Evolutionary conservation across 2,329 filamentous ascomycete genomes (phyloP).

Genomic region (Chrysosporium queenslandicum): DNA sequence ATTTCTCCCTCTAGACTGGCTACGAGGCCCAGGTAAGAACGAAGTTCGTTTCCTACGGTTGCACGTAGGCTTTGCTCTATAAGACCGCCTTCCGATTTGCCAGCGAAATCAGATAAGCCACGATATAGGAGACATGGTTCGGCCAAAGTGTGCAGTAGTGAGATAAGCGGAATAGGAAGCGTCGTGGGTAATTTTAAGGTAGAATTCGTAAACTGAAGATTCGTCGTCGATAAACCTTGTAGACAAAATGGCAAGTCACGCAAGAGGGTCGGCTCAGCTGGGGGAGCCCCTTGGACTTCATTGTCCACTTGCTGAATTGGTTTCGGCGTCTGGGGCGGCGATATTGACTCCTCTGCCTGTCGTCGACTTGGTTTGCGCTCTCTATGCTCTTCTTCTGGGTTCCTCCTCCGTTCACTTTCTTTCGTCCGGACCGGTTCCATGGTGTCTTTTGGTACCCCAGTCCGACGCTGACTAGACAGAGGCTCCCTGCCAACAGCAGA

Average conservation of each 20-base stretch:
- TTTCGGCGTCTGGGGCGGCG: slow-evolving; percentile 16
- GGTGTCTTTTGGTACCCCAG: neutral
- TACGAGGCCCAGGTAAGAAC: slow-evolving; percentile 80
- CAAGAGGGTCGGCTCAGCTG: slow-evolving; percentile 54
- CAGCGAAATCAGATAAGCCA: slow-evolving; percentile 68
- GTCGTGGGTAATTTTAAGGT: slow-evolving; percentile 66
- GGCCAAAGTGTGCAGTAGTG: slow-evolving; percentile 76
- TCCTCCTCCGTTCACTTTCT: slow-evolving; percentile 18
- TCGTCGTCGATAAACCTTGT: slow-evolving; percentile 80
- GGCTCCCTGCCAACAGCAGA: slow-evolving; percentile 29
- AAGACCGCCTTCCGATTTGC: slow-evolving; percentile 70
- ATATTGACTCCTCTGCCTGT: slow-evolving; percentile 9
- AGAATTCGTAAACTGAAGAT: slow-evolving; percentile 63
- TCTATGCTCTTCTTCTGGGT: slow-evolving; percentile 18
- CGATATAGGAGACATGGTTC: slow-evolving; percentile 91
- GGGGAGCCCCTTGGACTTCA: slow-evolving; percentile 11
- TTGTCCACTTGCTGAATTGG: slow-evolving; percentile 7
- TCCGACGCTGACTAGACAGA: slow-evolving; percentile 12
- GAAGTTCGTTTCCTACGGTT: slow-evolving; percentile 72
- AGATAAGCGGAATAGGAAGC: slow-evolving; percentile 73
- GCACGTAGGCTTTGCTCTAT: slow-evolving; percentile 84
- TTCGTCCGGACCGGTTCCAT: slow-evolving; percentile 4
- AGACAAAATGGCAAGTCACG: slow-evolving; percentile 85
- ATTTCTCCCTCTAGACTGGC: slow-evolving; percentile 91
- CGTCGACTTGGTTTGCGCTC: slow-evolving; percentile 13